phyloP scores from a whole-genome alignment of 129 eudicot species.

The Arctium minus region DNA sequence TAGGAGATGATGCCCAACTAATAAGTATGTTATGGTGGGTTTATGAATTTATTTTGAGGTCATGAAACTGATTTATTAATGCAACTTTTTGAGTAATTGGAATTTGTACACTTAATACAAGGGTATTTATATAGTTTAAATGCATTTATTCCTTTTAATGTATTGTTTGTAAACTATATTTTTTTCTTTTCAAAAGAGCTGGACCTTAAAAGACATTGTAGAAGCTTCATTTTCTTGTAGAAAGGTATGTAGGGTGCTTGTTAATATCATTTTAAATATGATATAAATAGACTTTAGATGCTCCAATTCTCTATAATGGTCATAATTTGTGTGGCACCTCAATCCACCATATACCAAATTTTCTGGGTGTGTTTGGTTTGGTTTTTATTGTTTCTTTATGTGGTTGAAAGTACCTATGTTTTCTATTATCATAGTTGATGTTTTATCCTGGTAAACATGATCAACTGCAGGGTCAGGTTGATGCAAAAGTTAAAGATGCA shows the following conservation, averaged over 20 bases:
- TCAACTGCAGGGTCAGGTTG: slow-evolving; percentile 39
- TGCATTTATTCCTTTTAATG: too few species aligned
- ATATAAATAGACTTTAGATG: background rate
- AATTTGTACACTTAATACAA: background rate
- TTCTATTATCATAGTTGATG: background rate
- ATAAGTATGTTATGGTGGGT: background rate
- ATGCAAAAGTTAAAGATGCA: slow-evolving; percentile 42
- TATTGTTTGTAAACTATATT: too few species aligned
- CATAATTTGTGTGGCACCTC: background rate
- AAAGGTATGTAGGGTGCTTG: background rate
- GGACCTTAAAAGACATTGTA: background rate
- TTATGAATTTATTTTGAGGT: background rate
- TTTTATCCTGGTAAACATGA: background rate
- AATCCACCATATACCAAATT: background rate
- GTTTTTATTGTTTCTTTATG: background rate
- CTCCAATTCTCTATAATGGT: background rate
- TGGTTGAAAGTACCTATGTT: background rate
- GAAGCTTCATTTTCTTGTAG: background rate
- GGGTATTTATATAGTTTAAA: background rate
- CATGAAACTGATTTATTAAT: background rate
- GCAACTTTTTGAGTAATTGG: background rate
- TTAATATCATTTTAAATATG: background rate
- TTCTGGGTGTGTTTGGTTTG: background rate
- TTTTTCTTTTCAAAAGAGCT: too few species aligned
- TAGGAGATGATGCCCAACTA: too few species aligned